Evolutionary conservation across 768 basidiomycete genomes (phyloP).

Genomic region (Pulveroboletus sp.): DNA sequence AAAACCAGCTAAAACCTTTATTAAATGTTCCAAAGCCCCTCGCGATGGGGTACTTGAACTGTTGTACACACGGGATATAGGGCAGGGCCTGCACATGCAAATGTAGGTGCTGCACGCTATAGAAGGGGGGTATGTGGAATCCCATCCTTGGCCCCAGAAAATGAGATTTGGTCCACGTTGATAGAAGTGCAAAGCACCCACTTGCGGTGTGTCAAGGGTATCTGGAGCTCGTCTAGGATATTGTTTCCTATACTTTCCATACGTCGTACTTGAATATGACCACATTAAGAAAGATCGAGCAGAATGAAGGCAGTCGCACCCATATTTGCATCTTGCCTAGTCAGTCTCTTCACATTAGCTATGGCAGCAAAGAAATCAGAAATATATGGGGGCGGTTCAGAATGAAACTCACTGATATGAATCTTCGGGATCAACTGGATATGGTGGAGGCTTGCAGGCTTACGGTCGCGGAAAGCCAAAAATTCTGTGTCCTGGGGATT

Average conservation of each 20-base stretch:
- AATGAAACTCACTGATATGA: slow-evolving; percentile 42
- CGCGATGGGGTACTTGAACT: slow-evolving; percentile 47
- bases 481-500: slow-evolving; percentile 41
- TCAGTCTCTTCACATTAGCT: slow-evolving; percentile 56
- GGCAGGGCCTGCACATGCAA: slow-evolving; percentile 70
- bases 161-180: neutral
- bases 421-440: slow-evolving; percentile 47
- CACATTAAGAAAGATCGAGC: slow-evolving; percentile 18
- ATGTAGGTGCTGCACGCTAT: slow-evolving; percentile 67
- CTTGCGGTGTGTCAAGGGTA: slow-evolving; percentile 44
- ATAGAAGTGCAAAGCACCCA: slow-evolving; percentile 19
- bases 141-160: slow-evolving; percentile 50
- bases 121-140: slow-evolving; percentile 80
- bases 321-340: slow-evolving; percentile 40
- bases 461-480: slow-evolving; percentile 48
- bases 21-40: slow-evolving; percentile 35
- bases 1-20: slow-evolving; percentile 76
- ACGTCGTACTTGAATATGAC: slow-evolving; percentile 33
- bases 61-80: slow-evolving; percentile 39
- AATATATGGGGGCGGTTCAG: neutral
- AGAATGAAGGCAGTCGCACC: slow-evolving; percentile 34
- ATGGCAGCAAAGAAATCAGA: neutral
- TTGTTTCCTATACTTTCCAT: slow-evolving; percentile 50
- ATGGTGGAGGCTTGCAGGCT: slow-evolving; percentile 47
- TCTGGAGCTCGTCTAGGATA: slow-evolving; percentile 44